phyloP scores from a whole-genome alignment of 257 asterid species.

The Nicotiana noctiflora region DNA sequence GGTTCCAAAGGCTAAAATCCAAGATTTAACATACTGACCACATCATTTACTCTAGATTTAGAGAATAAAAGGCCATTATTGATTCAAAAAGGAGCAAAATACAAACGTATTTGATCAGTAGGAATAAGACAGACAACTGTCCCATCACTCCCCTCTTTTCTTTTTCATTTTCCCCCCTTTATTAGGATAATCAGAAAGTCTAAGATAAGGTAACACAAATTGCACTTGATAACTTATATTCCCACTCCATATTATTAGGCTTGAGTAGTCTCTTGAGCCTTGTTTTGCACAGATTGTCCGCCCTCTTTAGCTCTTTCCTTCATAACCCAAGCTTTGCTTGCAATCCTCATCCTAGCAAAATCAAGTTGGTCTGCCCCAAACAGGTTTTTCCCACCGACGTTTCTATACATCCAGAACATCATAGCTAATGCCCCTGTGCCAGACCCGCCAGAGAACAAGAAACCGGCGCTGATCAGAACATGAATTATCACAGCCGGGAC shows the following conservation, averaged over 20 bases:
- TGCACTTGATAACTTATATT: neutral
- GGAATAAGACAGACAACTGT: neutral
- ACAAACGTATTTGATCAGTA: neutral
- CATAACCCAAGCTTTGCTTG: conserved; percentile 22
- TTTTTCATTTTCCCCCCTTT: neutral
- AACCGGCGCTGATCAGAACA: conserved; percentile 19
- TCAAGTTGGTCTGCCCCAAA: conserved; percentile 16
- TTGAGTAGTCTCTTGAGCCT: conserved; percentile 5
- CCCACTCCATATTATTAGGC: neutral
- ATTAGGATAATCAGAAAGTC: neutral
- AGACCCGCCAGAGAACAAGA: conserved; percentile 30
- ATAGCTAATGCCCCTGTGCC: conserved; percentile 23
- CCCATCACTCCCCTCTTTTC: too few relatives aligned
- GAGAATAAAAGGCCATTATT: neutral
- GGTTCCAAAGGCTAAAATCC: neutral
- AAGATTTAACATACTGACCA: neutral
- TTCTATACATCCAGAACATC: conserved; percentile 18
- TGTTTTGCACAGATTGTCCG: conserved; percentile 7
- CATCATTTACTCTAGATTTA: neutral
- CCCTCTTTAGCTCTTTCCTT: conserved; percentile 24
- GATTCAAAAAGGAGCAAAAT: neutral
- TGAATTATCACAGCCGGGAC: conserved; percentile 19
- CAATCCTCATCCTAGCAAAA: conserved; percentile 16
- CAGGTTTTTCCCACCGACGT: conserved; percentile 19
- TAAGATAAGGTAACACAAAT: neutral